Base-by-base conservation (phyloP, 441 rosid species). In the Macaranga tanarius region DNA sequence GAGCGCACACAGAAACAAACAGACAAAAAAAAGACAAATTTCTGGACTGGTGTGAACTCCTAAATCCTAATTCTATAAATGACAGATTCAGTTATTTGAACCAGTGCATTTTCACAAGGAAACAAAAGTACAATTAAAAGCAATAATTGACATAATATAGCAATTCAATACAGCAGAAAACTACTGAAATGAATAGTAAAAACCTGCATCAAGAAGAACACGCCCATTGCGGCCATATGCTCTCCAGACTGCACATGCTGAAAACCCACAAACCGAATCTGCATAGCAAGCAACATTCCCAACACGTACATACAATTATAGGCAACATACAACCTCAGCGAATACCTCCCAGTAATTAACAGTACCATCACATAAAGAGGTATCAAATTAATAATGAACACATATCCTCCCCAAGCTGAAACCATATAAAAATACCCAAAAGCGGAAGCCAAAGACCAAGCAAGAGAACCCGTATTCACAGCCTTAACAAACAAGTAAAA, bases 271-370 rank as follows among this genome's bases (percentile, higher is more conserved):
- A 95, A 93, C 20, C 98, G 88, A 82, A 95, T 95, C 83, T 95
- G 99, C 98, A 95, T 95, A 0, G 99, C 98, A 4, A 95, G 90
- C 80, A 95, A 76, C 98, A 95, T 95, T n/a, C 99, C 99, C 82
- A 95, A 74, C 70, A 95, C 75, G 81, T 95, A 95, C 98, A 83
- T 90, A 73, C 79, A 90, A 73, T 95, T 95, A 79, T 95, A 95
- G 0, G 99, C 97, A 44, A 95, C 80, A 75, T 92, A 95, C 13
- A 95, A 71, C 82, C 98, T 84, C 95, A 92, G 84, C 0, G 99
- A 95, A 74, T 95, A 90, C 82, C 97, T 88, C 73, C 98, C 98
- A 6, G 98, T 91, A 56, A 91, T 79, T 83, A 95, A 77, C 74
- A 95, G 79, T 83, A 91, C 98, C 84, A 92, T 22, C 28, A 95